Percentiles rank a stretch among this genome's conserved stretches.
Evolutionary conservation across 2,329 filamentous ascomycete genomes (phyloP).

Genomic region (Scedosporium dehoogii): DNA sequence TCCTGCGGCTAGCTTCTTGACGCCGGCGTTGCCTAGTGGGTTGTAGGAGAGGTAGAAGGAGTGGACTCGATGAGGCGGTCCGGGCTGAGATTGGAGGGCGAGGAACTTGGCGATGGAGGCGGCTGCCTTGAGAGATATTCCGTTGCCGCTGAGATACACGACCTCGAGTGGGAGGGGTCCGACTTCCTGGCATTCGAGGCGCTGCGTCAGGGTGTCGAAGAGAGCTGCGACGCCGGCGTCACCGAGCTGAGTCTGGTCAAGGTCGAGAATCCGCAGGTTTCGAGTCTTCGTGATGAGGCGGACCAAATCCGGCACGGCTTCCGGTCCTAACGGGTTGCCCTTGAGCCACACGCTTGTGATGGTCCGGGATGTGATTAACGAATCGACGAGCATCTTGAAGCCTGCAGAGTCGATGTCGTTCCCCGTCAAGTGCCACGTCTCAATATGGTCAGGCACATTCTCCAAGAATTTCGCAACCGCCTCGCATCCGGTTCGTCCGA

Average conservation of each 20-base stretch:
- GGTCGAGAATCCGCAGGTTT: slow-evolving; percentile 37
- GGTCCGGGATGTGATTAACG: slow-evolving; percentile 28
- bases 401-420: slow-evolving; percentile 37
- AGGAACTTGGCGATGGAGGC: slow-evolving; percentile 23
- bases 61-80: slow-evolving; percentile 21
- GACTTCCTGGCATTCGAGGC: slow-evolving; percentile 16
- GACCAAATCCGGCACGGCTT: slow-evolving; percentile 28
- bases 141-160: slow-evolving; percentile 26
- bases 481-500: slow-evolving; percentile 35
- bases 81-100: background rate
- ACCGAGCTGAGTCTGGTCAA: slow-evolving; percentile 43
- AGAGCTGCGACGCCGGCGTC: slow-evolving; percentile 33
- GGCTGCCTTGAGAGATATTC: slow-evolving; percentile 20
- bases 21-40: slow-evolving; percentile 24
- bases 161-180: slow-evolving; percentile 21
- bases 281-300: slow-evolving; percentile 31
- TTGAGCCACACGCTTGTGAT: slow-evolving; percentile 35
- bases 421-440: slow-evolving; percentile 46
- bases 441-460: slow-evolving; percentile 34
- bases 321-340: slow-evolving; percentile 37
- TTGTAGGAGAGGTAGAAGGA: slow-evolving; percentile 28
- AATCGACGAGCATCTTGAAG: slow-evolving; percentile 30
- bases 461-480: slow-evolving; percentile 34
- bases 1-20: slow-evolving; percentile 19
- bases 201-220: slow-evolving; percentile 26